Evolutionary conservation across 2,329 filamentous ascomycete genomes (phyloP).

Genomic region (Apiospora arundinis): DNA sequence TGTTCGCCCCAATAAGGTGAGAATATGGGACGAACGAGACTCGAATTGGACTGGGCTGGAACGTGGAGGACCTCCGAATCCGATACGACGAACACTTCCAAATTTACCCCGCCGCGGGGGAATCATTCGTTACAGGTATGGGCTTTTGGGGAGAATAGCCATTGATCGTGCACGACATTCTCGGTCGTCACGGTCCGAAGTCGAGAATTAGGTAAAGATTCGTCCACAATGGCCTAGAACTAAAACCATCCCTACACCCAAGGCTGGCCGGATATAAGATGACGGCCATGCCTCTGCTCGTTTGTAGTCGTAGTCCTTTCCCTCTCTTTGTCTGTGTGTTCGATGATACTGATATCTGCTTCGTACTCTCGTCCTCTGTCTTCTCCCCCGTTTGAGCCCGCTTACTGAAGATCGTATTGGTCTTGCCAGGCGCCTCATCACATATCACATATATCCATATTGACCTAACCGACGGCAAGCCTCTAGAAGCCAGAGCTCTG

Average conservation of each 20-base stretch:
- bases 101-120: constrained; percentile 43
- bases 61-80: constrained; percentile 6
- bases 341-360: background rate
- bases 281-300: constrained; percentile 25
- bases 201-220: constrained; percentile 47
- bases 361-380: background rate
- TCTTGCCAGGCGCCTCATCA: constrained; percentile 32
- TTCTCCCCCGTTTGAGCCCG: constrained; percentile 6
- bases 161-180: constrained; percentile 31
- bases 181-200: constrained; percentile 61
- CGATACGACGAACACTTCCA: constrained; percentile 23
- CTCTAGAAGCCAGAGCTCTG: background rate
- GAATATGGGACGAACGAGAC: constrained; percentile 8
- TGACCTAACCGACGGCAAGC: background rate
- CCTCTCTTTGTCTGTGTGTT: constrained; percentile 25
- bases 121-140: constrained; percentile 33
- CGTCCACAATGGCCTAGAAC: constrained; percentile 23
- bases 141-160: constrained; percentile 28
- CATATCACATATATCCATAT: constrained; percentile 25
- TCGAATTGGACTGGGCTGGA: constrained; percentile 16
- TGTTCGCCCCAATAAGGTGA: constrained; percentile 11
- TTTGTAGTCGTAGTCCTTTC: constrained; percentile 26
- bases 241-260: constrained; percentile 21
- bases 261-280: constrained; percentile 33
- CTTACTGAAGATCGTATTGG: constrained; percentile 27